Percentiles rank a stretch among this genome's conserved stretches.
Conservation (phyloP, 331 rosid species). For the Pyracantha coccinea region DNA sequence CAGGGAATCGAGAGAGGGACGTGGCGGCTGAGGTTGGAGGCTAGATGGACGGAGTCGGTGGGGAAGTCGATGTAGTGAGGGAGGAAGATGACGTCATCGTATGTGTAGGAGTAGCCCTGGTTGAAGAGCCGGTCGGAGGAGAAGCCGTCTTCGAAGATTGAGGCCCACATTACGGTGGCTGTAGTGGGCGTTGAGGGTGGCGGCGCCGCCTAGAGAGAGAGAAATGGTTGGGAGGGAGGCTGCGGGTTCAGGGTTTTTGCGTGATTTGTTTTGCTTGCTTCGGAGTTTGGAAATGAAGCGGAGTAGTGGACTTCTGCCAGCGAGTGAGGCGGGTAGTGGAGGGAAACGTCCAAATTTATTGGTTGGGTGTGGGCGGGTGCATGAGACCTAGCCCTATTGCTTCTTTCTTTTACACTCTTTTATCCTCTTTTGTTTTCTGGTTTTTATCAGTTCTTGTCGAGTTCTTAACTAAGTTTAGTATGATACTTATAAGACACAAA, state of each 20-base stretch:
- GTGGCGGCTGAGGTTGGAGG: conserved; percentile 57
- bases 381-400: neutral
- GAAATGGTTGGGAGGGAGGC: conserved; percentile 9
- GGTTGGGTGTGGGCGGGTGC: neutral
- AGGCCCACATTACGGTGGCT: conserved; percentile 13
- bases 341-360: conserved; percentile 8
- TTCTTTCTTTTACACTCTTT: no score
- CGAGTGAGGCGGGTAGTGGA: neutral
- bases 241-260: neutral
- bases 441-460: no score
- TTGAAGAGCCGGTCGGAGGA: conserved; percentile 70
- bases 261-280: neutral
- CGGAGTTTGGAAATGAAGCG: no score
- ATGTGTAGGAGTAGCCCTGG: conserved; percentile 87
- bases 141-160: conserved; percentile 59
- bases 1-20: conserved; percentile 54
- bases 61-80: conserved; percentile 95
- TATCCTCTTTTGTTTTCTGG: no score
- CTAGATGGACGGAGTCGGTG: conserved; percentile 59
- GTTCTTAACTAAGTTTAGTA: no score
- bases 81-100: conserved; percentile 92
- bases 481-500: neutral
- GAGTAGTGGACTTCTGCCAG: neutral
- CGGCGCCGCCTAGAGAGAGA: neutral
- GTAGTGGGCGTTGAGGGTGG: conserved; percentile 24